Base-by-base conservation (phyloP, 257 asterid species). In the Cordia subcordata region DNA sequence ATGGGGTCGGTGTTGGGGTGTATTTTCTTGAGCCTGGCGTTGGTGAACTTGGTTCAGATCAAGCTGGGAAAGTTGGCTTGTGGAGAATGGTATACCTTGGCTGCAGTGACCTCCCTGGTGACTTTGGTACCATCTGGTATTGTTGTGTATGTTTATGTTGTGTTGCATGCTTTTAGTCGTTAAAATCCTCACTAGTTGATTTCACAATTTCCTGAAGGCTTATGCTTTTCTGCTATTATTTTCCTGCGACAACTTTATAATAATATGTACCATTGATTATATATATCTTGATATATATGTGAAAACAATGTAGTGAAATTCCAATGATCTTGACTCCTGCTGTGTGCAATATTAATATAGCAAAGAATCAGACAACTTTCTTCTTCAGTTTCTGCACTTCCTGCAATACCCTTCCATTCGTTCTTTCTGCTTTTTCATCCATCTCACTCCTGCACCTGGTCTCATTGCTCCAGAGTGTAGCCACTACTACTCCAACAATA, bases 391-490 rank as follows among this genome's bases (percentile, higher is more conserved):
- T 81, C 59, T 85, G 82, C 13, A 46, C 57, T 56, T 61, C 57
- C 21, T 76, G 82, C 55, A 72, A 55, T 66, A 13, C 32, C 39
- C 73, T 79, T 23, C 69, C 75, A 49, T 46, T 79, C 50, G n/a
- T n/a, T n/a, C 32, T 83, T 11, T 86, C 73, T 20, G 62, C 72
- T 42, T 45, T 76, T n/a, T 83, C 89, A 47, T 72, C 82, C 11
- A 53, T 76, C 52, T 64, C 79, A n/a, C 73, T 75, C 40, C 55
- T 83, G 12, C 65, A n/a, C 60, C 58, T 75, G 77, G 84, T 73
- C 82, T 38, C 61, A 69, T 44, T 56, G 75, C 58, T 60, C 77
- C 44, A 44, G 15, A n/a, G n/a, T n/a, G n/a, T n/a, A n/a, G n/a
- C n/a, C 62, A 58, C 64, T 68, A 78, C 73, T 42, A 56, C 46